Evolutionary conservation across 129 eudicot genomes (phyloP).

Genomic region (Gnaphalium uliginosum): DNA sequence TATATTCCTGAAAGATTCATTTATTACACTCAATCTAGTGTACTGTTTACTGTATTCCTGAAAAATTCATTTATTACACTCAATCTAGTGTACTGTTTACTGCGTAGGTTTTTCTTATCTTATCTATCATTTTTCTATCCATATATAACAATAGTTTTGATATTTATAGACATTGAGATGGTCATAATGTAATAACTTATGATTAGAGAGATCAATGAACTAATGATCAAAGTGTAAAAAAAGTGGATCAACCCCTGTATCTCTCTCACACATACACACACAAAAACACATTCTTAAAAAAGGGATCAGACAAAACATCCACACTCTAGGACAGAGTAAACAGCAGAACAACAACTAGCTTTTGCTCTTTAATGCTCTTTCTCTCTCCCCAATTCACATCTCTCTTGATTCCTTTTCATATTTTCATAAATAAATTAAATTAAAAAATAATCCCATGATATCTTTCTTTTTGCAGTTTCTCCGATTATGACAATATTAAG

Average conservation of each 20-base stretch:
- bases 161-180: too few relatives aligned
- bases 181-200: too few relatives aligned
- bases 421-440: constrained; percentile 30
- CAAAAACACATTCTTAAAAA: constrained; percentile 13
- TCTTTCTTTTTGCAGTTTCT: constrained; percentile 26
- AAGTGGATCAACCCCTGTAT: neutral
- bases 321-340: constrained; percentile 50
- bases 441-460: constrained; percentile 13
- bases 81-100: too few relatives aligned
- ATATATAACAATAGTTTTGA: too few relatives aligned
- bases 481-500: constrained; percentile 1
- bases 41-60: too few relatives aligned
- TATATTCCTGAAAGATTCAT: too few relatives aligned
- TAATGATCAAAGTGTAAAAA: neutral
- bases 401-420: constrained; percentile 34
- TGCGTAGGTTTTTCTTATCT: too few relatives aligned
- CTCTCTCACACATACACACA: neutral
- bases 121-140: too few relatives aligned
- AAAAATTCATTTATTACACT: too few relatives aligned
- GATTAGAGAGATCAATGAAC: neutral
- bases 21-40: too few relatives aligned
- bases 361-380: constrained; percentile 69
- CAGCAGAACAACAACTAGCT: constrained; percentile 48
- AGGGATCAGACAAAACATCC: constrained; percentile 46
- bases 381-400: constrained; percentile 30